Evolutionary conservation across 805 yeast species (phyloP).

Genomic region (Ogataea saltuana): DNA sequence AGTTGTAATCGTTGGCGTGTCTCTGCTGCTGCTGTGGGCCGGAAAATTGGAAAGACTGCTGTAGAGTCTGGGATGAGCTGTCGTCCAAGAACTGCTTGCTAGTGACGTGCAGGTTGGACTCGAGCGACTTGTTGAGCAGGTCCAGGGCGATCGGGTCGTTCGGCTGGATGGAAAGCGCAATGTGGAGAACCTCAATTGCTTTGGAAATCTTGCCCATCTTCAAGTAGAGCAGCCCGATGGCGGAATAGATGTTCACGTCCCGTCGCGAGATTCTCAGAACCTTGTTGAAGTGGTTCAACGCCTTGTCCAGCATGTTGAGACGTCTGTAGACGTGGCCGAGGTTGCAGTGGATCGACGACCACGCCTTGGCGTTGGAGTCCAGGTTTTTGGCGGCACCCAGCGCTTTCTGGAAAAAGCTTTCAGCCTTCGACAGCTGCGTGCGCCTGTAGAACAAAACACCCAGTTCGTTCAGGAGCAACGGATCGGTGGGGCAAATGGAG

Average conservation of each 20-base stretch:
- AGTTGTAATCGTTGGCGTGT: neutral
- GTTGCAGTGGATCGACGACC: constrained; percentile 83
- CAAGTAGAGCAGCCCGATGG: constrained; percentile 81
- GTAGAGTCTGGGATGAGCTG: constrained; percentile 3
- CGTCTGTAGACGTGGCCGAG: constrained; percentile 86
- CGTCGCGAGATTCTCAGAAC: constrained; percentile 69
- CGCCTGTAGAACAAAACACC: constrained; percentile 90
- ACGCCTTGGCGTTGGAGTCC: constrained; percentile 77
- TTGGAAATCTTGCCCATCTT: constrained; percentile 61
- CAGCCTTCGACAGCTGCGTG: constrained; percentile 66
- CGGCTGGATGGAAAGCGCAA: constrained; percentile 75
- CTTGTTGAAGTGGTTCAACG: constrained; percentile 73
- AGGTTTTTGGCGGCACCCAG: constrained; percentile 64
- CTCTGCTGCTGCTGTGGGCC: constrained; percentile 2
- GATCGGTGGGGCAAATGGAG: constrained; percentile 80
- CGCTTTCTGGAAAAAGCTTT: constrained; percentile 68
- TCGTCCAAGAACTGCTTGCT: constrained; percentile 24
- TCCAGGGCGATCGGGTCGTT: constrained; percentile 85
- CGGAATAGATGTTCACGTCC: constrained; percentile 72
- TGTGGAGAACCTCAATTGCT: constrained; percentile 78
- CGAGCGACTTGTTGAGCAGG: constrained; percentile 75
- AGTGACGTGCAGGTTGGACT: constrained; percentile 44
- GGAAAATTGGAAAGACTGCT: neutral
- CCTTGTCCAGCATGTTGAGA: constrained; percentile 58
- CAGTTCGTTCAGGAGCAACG: constrained; percentile 83